These are phyloP conservation scores for Chaetomiaceae sp. DNA, from an alignment of 2,329 filamentous ascomycete genomes.

Conservation along the genomic window DNA sequence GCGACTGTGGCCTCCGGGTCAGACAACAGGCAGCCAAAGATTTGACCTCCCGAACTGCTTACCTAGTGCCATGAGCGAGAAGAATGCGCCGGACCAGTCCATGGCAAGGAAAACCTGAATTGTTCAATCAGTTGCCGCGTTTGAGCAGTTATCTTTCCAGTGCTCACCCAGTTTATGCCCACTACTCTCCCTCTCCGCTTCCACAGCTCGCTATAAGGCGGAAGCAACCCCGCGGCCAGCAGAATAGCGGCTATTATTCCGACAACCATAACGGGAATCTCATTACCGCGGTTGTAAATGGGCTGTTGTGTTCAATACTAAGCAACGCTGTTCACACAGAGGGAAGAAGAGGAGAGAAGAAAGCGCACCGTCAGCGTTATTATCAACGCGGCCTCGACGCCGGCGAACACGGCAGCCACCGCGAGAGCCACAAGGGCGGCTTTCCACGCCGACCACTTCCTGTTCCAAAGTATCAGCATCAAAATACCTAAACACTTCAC, in stretches of 20 bases:
- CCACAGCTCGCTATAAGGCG: slow-evolving; percentile 56
- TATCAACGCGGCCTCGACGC: slow-evolving; percentile 50
- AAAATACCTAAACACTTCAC: no score
- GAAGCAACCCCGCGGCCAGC: slow-evolving; percentile 49
- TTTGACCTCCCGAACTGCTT: no score
- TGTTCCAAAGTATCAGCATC: slow-evolving; percentile 17
- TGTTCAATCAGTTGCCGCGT: neutral
- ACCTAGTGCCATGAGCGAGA: slow-evolving; percentile 58
- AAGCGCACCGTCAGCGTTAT: slow-evolving; percentile 46
- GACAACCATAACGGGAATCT: slow-evolving; percentile 48
- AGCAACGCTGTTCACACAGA: neutral
- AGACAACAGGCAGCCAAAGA: no score
- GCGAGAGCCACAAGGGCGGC: slow-evolving; percentile 36
- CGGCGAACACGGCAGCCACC: slow-evolving; percentile 41
- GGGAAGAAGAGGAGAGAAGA: neutral
- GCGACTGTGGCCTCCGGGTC: no score
- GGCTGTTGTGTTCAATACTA: slow-evolving; percentile 36
- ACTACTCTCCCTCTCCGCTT: slow-evolving; percentile 56
- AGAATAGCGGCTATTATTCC: slow-evolving; percentile 54
- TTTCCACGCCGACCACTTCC: slow-evolving; percentile 42
- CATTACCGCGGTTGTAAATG: slow-evolving; percentile 47
- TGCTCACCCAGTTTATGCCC: slow-evolving; percentile 46
- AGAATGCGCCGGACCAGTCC: slow-evolving; percentile 56
- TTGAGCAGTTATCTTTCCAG: neutral
- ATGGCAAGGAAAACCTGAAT: slow-evolving; percentile 47